These are phyloP conservation scores for Chrysosporium queenslandicum DNA, from an alignment of 2,329 filamentous ascomycete species.

Conservation along the genomic window DNA sequence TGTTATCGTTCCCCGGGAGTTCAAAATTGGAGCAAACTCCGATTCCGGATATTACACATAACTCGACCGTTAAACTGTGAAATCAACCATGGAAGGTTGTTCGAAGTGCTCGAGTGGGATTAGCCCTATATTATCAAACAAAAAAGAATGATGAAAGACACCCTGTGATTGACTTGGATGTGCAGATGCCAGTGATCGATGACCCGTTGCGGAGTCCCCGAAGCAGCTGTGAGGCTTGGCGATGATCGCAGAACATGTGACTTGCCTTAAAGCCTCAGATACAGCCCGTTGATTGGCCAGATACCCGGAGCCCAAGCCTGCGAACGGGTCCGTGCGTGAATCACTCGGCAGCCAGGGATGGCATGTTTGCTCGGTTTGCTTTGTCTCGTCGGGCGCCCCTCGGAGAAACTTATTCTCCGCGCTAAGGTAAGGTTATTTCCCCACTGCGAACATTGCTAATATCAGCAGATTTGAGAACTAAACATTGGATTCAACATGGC, in stretches of 20 bases:
- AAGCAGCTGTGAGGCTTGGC: not conserved
- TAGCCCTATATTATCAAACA: not conserved
- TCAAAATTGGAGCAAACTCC: not conserved
- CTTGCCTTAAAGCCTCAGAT: not conserved
- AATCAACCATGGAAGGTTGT: not conserved
- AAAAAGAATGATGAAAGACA: not conserved
- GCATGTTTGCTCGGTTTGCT: not conserved
- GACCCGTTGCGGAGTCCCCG: not conserved
- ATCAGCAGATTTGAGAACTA: too few relatives aligned
- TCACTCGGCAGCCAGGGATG: not conserved
- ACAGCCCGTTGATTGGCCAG: not conserved
- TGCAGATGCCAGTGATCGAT: not conserved
- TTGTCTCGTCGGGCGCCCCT: too few relatives aligned
- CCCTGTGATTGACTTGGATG: not conserved
- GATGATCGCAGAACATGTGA: constrained; percentile 2
- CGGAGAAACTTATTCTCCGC: too few relatives aligned
- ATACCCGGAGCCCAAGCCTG: not conserved
- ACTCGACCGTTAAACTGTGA: not conserved
- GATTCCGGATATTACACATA: not conserved
- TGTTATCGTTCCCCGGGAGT: not conserved
- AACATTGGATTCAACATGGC: not conserved
- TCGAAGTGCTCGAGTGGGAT: not conserved
- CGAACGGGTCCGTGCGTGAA: constrained; percentile 1
- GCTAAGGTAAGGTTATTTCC: too few relatives aligned
- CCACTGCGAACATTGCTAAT: too few relatives aligned